These are phyloP conservation scores for Amaranthus palmeri DNA, from an alignment of 148 eudicot species.

Conservation along the genomic window DNA sequence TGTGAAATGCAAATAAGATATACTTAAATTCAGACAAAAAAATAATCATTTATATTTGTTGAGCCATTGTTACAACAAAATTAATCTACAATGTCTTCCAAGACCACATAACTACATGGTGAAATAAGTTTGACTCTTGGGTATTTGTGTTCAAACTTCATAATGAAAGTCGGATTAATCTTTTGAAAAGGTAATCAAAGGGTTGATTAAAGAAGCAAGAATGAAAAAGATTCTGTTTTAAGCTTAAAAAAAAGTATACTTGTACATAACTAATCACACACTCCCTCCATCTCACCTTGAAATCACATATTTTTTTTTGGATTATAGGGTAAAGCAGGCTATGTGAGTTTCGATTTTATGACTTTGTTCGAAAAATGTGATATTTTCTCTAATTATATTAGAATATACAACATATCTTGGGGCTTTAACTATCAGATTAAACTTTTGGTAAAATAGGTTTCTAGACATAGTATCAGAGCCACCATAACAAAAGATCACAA, in stretches of 20 bases:
- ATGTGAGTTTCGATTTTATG: too few species aligned
- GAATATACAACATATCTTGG: too few species aligned
- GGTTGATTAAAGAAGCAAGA: background rate
- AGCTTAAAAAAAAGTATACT: too few species aligned
- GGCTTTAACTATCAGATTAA: too few species aligned
- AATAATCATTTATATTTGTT: background rate
- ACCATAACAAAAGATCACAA: too few species aligned
- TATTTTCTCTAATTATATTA: too few species aligned
- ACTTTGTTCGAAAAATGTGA: too few species aligned
- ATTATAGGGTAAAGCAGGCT: too few species aligned
- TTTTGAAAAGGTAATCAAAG: background rate
- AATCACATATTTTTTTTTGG: slow-evolving; percentile 4
- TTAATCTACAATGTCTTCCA: slow-evolving; percentile 20
- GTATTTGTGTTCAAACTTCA: slow-evolving; percentile 33
- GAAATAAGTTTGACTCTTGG: slow-evolving; percentile 24
- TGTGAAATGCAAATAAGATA: background rate
- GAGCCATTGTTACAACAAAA: too few species aligned
- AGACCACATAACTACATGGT: slow-evolving; percentile 23
- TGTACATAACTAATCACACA: slow-evolving; percentile 3
- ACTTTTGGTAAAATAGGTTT: too few species aligned
- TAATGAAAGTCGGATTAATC: slow-evolving; percentile 23
- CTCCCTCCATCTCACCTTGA: slow-evolving; percentile 20
- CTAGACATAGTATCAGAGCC: too few species aligned
- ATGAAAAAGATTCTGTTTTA: background rate
- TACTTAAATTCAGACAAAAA: background rate